Evolutionary conservation across 768 basidiomycete genomes (phyloP), one percentile per base, ranked within the genome.

Genomic region (Daedalea quercina): DNA sequence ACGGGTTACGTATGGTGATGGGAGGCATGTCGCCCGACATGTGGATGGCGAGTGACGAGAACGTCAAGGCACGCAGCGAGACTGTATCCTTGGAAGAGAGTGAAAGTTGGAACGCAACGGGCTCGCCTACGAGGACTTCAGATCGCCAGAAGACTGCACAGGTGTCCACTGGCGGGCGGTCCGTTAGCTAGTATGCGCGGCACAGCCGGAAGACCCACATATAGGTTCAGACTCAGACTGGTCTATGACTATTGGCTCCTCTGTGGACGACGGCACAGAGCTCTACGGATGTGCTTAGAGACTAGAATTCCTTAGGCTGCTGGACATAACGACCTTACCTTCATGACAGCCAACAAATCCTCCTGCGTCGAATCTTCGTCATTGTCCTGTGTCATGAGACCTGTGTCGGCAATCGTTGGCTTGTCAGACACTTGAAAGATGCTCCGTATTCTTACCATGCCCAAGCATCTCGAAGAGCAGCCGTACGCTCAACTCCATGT

Each of bases 401-500:
- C 74, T 77, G 45, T 7, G 31, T 11, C 4, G 28, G 17, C 46
- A 45, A 45, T 20, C 4, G 26, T 49, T 1, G 11, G 28, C 28
- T n/a, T n/a, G n/a, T n/a, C 28, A 41, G n/a, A 19, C 23, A 7
- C 22, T 12, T 34, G 41, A 7, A 24, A 20, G 45, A 52, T 11
- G 28, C 11, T 11, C 11, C 28, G 28, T 31, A 31, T 4, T 31
- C 28, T 6, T 31, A 89, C 92, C 86, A 60, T 87, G 81, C 9
- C 81, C 81, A 52, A 95, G 70, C 81, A 94, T 85, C 66, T 95
- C 91, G 11, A 94, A 63, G 51, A 94, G 66, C n/a, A 94, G 67
- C 57, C 75, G 79, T 46, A 93, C 79, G 41, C 85, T 85, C 15
- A 85, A 73, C 53, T 89, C 89, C 19, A 89, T 80, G 59, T 91